Evolutionary conservation across 805 yeast genomes (phyloP), one percentile per base, ranked within the genome.

Genomic region (Candida andamanensis): DNA sequence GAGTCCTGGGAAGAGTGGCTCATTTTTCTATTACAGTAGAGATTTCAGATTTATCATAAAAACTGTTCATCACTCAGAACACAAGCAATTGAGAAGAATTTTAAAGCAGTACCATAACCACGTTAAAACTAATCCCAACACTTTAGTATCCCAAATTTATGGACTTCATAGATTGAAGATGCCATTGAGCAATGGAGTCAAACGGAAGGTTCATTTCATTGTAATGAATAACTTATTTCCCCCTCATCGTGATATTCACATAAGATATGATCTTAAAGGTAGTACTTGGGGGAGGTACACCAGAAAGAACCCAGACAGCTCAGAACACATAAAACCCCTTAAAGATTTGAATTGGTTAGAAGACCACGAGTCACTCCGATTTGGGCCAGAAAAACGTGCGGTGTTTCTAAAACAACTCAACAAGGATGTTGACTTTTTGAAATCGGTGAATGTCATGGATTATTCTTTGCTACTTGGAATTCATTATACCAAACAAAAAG

Each of bases 171-270:
- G 99, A 38, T 80, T 92, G 30, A 87, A 90, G 55, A 80, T 90
- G 76, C 95, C 95, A 6, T 71, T 80, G 27, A 69, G 73, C 6
- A 60, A 63, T 30, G 74, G 72, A 25, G 63, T 66, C 1, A 58
- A 61, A 24, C 71, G 87, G 33, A 89, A 85, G 52, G 85, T 92
- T 24, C 95, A 92, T 58, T 90, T 92, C 46, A 69, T 92, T 33
- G 96, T 92, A 20, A 92, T 92, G 98, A 92, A 92, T 65, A 92
- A 92, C 51, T 69, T 92, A 29, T 92, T 94, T 60, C 97, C 99
- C 0, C 95, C 97, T 5, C 85, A 85, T 49, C 69, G 87, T 29
- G 92, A 84, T 41, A 79, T 90, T 34, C 95, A 87, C 54, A 62
- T 73, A 25, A 84, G 87, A 25, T 92, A 76, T 57, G 99, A 92